phyloP scores from a whole-genome alignment of 306 rosid genomes.

The Senna siamea region DNA sequence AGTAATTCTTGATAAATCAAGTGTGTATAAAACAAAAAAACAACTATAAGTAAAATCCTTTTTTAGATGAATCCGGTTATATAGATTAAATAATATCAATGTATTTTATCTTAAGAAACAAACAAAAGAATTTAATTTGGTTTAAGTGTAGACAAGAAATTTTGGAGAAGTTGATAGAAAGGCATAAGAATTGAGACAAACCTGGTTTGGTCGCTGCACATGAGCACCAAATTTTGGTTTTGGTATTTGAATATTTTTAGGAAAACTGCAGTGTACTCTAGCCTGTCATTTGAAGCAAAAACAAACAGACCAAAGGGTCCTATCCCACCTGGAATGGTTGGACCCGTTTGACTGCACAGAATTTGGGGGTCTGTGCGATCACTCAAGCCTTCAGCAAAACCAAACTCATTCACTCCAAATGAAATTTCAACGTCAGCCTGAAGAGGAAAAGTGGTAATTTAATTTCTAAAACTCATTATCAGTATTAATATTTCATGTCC shows the following conservation, averaged over 20 bases:
- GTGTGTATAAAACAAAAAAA: too few species aligned
- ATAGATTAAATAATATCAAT: too few species aligned
- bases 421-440: constrained; percentile 60
- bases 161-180: too few species aligned
- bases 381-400: constrained; percentile 45
- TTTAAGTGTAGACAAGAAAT: too few species aligned
- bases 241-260: constrained; percentile 47
- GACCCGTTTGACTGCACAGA: constrained; percentile 45
- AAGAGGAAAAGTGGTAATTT: not conserved
- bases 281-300: constrained; percentile 48
- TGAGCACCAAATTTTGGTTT: constrained; percentile 46
- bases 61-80: too few species aligned
- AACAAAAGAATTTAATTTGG: too few species aligned
- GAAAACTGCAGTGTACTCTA: constrained; percentile 57
- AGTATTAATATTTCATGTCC: not conserved
- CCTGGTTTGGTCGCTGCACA: constrained; percentile 63
- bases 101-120: too few species aligned
- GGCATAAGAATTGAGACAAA: too few species aligned
- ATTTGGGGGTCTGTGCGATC: constrained; percentile 47
- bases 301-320: constrained; percentile 58
- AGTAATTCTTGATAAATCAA: too few species aligned
- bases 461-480: too few species aligned
- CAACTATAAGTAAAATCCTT: too few species aligned
- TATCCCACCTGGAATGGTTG: constrained; percentile 39
- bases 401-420: constrained; percentile 41